Evolutionary conservation across 371 early-diverging fungal species (phyloP).

Genomic region (Catenaria anguillulae): DNA sequence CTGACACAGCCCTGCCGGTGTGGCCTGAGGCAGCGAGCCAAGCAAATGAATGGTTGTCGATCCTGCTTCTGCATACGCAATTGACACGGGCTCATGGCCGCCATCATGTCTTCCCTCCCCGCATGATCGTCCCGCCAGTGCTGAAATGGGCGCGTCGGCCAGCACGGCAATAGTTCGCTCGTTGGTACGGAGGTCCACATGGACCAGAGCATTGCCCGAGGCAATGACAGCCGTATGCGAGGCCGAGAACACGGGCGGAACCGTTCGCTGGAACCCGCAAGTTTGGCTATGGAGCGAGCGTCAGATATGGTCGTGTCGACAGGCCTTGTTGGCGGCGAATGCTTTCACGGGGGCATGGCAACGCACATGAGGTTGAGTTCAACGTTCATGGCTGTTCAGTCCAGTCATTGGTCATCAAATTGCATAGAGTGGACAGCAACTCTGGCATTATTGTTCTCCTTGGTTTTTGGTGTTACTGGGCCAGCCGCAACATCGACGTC

Average conservation of each 20-base stretch:
- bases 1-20: background rate
- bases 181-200: background rate
- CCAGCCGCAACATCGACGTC: too few relatives aligned
- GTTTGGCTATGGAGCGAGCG: background rate
- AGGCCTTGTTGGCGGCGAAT: background rate
- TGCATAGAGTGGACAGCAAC: conserved; percentile 1
- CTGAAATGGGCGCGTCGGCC: background rate
- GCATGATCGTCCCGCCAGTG: background rate
- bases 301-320: background rate
- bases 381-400: background rate
- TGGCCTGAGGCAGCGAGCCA: background rate
- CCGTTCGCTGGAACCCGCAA: too few relatives aligned
- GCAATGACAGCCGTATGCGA: background rate
- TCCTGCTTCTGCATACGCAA: background rate
- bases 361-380: background rate
- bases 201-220: background rate
- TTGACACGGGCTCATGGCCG: background rate
- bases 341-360: too few relatives aligned
- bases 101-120: background rate
- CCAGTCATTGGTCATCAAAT: background rate
- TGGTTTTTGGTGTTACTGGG: too few relatives aligned
- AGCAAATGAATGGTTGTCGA: background rate
- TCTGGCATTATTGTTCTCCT: too few relatives aligned
- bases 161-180: background rate
- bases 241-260: background rate